Percentiles rank a stretch among this genome's conserved stretches.
phyloP scores from a whole-genome alignment of 768 basidiomycete species.

The Boletus pseudopeckii region DNA sequence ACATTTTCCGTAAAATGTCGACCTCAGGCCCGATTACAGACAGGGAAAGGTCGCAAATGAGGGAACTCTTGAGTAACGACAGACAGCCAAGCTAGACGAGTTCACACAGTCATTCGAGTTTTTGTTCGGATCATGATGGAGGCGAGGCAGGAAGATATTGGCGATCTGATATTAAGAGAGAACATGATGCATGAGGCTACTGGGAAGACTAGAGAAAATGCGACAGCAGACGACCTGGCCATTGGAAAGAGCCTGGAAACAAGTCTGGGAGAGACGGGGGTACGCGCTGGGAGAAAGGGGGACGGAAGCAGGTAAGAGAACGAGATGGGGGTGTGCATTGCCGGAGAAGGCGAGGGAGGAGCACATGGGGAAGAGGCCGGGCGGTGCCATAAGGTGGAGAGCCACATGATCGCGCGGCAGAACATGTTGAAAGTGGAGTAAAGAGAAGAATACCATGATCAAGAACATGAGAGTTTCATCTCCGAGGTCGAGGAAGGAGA shows the following conservation, averaged over 20 bases:
- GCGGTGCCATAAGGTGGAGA: constrained; percentile 14
- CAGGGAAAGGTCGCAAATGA: constrained; percentile 7
- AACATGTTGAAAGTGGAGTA: constrained; percentile 32
- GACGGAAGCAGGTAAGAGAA: background rate
- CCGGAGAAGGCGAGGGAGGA: constrained; percentile 12
- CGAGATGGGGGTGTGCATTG: constrained; percentile 19
- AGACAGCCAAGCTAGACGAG: background rate
- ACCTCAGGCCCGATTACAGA: constrained; percentile 4
- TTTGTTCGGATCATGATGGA: constrained; percentile 28
- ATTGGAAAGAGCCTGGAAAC: background rate
- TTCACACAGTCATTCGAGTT: constrained; percentile 27
- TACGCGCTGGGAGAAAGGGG: constrained; percentile 2
- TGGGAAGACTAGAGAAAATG: constrained; percentile 2
- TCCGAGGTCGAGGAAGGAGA: constrained; percentile 31
- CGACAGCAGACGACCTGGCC: background rate
- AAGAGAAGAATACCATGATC: constrained; percentile 27
- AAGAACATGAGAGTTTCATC: constrained; percentile 34
- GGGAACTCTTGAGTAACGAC: constrained; percentile 12
- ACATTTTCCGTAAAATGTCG: constrained; percentile 6
- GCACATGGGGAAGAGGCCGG: constrained; percentile 17
- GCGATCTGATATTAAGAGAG: constrained; percentile 32
- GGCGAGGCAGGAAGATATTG: constrained; percentile 26
- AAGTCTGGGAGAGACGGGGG: background rate
- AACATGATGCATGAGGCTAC: constrained; percentile 30
- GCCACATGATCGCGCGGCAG: constrained; percentile 24